Evolutionary conservation across 75 land plant species (phyloP).

Genomic region (Pinus albicaulis): DNA sequence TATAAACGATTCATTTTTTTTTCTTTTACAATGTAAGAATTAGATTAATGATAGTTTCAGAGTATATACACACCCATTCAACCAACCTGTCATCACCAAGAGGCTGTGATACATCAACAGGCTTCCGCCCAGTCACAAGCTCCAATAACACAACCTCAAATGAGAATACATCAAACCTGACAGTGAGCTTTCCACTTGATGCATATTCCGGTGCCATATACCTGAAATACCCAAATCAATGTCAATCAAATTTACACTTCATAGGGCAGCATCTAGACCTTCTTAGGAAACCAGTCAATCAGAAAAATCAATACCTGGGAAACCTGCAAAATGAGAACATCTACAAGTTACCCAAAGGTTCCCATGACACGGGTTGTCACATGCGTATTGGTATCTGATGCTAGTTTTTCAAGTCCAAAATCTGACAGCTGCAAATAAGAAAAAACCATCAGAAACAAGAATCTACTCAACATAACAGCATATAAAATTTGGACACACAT

Average conservation of each 20-base stretch:
- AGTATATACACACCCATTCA: constrained; percentile 55
- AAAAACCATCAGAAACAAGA: background rate
- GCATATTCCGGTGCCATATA: constrained; percentile 90
- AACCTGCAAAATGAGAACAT: background rate
- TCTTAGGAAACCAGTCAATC: background rate
- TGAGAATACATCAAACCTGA: constrained; percentile 77
- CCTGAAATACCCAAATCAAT: constrained; percentile 29
- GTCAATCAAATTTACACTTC: constrained; percentile 1
- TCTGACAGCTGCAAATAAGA: constrained; percentile 54
- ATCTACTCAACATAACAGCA: background rate
- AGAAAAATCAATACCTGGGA: background rate
- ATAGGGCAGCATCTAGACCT: background rate
- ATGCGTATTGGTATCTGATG: constrained; percentile 55
- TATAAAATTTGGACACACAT: background rate
- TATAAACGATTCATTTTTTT: background rate
- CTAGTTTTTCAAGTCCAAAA: constrained; percentile 75
- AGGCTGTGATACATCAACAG: constrained; percentile 53
- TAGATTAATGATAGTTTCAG: background rate
- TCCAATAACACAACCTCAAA: constrained; percentile 82
- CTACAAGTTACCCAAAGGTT: constrained; percentile 60
- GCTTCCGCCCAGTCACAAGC: constrained; percentile 71
- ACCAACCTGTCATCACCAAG: constrained; percentile 69
- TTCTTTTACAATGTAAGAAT: background rate
- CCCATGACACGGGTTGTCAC: constrained; percentile 85
- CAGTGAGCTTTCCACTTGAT: constrained; percentile 78